phyloP scores from a whole-genome alignment of 148 eudicot species.

The Chenopodium album region DNA sequence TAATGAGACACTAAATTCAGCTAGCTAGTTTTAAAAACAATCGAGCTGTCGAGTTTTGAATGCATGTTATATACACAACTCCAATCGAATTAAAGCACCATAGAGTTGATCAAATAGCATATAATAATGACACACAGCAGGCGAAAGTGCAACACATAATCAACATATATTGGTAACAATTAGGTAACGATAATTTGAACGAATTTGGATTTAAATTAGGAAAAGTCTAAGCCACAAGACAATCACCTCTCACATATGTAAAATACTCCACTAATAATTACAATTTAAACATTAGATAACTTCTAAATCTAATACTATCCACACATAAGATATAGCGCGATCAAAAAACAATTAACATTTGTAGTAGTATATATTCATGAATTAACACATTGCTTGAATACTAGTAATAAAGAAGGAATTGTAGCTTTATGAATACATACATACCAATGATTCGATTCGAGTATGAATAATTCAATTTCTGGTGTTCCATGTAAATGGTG shows the following conservation, averaged over 20 bases:
- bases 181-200: no score
- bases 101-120: conserved; percentile 11
- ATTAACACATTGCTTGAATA: not conserved
- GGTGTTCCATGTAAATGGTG: not conserved
- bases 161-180: no score
- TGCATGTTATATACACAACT: not conserved
- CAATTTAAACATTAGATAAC: not conserved
- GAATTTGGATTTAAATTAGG: no score
- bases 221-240: not conserved
- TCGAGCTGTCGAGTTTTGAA: not conserved
- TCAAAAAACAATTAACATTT: no score
- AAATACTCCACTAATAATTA: not conserved
- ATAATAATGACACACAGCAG: not conserved
- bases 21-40: not conserved
- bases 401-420: not conserved
- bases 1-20: not conserved
- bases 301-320: not conserved
- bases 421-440: not conserved
- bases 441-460: not conserved
- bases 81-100: conserved; percentile 7
- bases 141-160: not conserved
- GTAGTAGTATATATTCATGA: no score
- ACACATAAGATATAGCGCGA: conserved; percentile 13
- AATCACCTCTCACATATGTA: not conserved
- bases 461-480: not conserved